phyloP scores from a whole-genome alignment of 306 rosid genomes.

The Benincasa hispida region DNA sequence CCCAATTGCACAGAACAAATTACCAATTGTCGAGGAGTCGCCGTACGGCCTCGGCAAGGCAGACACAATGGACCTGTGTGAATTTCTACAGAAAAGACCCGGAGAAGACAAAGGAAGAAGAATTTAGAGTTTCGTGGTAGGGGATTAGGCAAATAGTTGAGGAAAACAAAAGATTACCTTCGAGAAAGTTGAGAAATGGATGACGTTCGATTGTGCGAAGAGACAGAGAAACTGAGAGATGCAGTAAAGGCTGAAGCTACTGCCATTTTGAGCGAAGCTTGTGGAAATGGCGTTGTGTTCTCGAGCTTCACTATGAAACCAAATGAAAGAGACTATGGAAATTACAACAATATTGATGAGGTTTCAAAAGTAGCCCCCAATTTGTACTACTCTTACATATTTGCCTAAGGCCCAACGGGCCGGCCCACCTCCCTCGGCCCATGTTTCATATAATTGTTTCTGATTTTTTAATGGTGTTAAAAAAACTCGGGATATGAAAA shows the following conservation, averaged over 20 bases:
- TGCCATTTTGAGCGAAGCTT: slow-evolving; percentile 27
- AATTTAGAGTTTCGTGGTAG: not conserved
- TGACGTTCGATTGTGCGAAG: slow-evolving; percentile 31
- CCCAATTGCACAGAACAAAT: not conserved
- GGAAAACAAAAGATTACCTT: slow-evolving; percentile 20
- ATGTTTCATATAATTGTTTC: too few species aligned
- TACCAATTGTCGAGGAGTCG: slow-evolving; percentile 36
- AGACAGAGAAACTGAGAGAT: slow-evolving; percentile 43
- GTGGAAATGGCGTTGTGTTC: not conserved
- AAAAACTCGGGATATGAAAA: too few species aligned
- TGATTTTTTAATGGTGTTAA: too few species aligned
- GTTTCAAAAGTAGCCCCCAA: not conserved
- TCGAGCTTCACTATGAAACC: not conserved
- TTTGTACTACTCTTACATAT: not conserved
- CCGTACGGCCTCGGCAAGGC: slow-evolving; percentile 42
- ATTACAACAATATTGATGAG: not conserved
- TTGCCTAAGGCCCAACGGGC: not conserved
- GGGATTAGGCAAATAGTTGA: not conserved
- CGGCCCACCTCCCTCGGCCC: not conserved
- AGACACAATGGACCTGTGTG: slow-evolving; percentile 28
- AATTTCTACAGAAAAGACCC: slow-evolving; percentile 23
- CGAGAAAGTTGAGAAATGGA: slow-evolving; percentile 20
- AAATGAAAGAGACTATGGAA: not conserved
- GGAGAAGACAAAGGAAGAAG: not conserved
- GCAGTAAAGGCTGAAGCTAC: slow-evolving; percentile 41